Evolutionary conservation across 176 grass and related monocot species (phyloP).

Genomic region (Tillandsia leiboldiana): DNA sequence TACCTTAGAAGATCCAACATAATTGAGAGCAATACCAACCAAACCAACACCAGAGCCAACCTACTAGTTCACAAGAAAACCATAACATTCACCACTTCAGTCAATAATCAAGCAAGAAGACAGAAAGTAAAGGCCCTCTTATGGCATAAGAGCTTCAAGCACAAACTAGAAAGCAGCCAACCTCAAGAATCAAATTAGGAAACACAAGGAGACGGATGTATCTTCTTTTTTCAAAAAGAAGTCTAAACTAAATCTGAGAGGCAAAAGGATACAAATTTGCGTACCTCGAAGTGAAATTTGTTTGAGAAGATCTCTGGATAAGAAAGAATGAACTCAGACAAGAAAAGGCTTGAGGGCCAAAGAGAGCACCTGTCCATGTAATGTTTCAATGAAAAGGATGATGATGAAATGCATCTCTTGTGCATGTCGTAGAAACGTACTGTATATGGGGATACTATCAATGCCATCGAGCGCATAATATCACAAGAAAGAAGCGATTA

Average conservation of each 20-base stretch:
- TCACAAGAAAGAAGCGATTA: neutral
- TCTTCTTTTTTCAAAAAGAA: neutral
- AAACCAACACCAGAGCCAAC: slow-evolving; percentile 94
- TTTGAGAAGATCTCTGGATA: slow-evolving; percentile 44
- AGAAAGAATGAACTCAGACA: slow-evolving; percentile 85
- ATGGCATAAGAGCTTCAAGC: neutral
- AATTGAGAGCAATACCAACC: slow-evolving; percentile 63
- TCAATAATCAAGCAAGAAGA: no score
- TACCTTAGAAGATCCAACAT: slow-evolving; percentile 79
- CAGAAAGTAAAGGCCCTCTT: no score
- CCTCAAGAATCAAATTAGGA: neutral
- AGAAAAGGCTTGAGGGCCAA: slow-evolving; percentile 88
- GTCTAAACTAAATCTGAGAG: no score
- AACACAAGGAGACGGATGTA: neutral
- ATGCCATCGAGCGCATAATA: neutral
- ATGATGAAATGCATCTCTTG: neutral
- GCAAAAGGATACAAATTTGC: slow-evolving; percentile 14
- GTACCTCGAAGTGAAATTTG: slow-evolving; percentile 75
- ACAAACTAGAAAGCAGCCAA: slow-evolving; percentile 10
- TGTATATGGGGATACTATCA: neutral
- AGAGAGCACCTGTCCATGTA: slow-evolving; percentile 57
- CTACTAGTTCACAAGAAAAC: slow-evolving; percentile 36
- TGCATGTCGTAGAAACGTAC: neutral
- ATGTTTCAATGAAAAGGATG: slow-evolving; percentile 14
- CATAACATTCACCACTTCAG: slow-evolving; percentile 4